A percentile compares a stretch with the other conserved stretches of the same genome.
Conservation (phyloP, 2,329 filamentous ascomycete species). For the Ophiobolus disseminans region DNA sequence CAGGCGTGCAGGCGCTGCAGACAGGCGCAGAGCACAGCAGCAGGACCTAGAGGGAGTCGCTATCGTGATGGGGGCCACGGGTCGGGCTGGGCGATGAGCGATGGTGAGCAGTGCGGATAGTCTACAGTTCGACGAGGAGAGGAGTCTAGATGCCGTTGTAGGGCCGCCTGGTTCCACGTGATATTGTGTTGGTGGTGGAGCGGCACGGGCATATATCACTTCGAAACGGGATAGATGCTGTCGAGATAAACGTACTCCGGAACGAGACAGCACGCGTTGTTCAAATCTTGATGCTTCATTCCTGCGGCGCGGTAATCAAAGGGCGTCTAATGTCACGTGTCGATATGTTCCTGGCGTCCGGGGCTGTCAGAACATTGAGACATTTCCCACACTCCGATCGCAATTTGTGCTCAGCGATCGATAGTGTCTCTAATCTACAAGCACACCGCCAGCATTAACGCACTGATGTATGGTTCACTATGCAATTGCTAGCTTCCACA, state of each 20-base stretch:
- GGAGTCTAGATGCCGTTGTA: slow-evolving; percentile 27
- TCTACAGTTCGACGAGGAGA: slow-evolving; percentile 33
- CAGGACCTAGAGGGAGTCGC: slow-evolving; percentile 18
- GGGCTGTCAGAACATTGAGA: too few species aligned
- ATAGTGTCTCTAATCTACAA: neutral
- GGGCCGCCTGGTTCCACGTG: too few species aligned
- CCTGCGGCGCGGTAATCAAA: slow-evolving; percentile 15
- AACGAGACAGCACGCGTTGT: slow-evolving; percentile 2
- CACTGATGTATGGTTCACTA: neutral
- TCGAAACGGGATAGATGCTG: slow-evolving; percentile 6
- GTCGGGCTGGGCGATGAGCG: slow-evolving; percentile 26
- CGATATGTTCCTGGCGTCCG: neutral
- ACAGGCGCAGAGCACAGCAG: slow-evolving; percentile 18
- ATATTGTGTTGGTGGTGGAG: slow-evolving; percentile 16
- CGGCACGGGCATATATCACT: slow-evolving; percentile 3
- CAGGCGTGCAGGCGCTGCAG: slow-evolving; percentile 24
- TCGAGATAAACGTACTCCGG: slow-evolving; percentile 1
- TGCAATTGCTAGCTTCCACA: slow-evolving; percentile 3
- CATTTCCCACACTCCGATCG: too few species aligned
- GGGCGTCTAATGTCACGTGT: slow-evolving; percentile 24
- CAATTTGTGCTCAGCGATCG: neutral
- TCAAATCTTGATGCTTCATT: slow-evolving; percentile 20
- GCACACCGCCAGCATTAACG: neutral
- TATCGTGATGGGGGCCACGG: slow-evolving; percentile 20
- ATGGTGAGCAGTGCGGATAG: slow-evolving; percentile 28